These are phyloP conservation scores for Arthrobotrys sinensis DNA, from an alignment of 2,329 filamentous ascomycete genomes.

Conservation along the genomic window DNA sequence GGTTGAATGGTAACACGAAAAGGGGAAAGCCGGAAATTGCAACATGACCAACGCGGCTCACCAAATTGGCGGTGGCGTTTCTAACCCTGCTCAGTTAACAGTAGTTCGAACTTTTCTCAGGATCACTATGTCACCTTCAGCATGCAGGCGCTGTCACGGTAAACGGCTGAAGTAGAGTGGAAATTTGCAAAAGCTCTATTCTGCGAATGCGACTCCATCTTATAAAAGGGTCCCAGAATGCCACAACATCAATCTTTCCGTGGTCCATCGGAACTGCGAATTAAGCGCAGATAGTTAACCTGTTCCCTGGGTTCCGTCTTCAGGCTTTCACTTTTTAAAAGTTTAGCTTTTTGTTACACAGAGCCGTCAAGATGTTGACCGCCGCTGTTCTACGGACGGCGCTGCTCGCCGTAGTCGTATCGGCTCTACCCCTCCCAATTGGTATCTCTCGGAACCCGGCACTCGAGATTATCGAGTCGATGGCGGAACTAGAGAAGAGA, in stretches of 20 bases:
- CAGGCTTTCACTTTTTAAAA: background rate
- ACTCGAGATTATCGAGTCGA: background rate
- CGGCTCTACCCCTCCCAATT: constrained; percentile 28
- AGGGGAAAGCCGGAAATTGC: constrained; percentile 32
- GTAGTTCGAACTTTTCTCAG: constrained; percentile 4
- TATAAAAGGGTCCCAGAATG: constrained; percentile 9
- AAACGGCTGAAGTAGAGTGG: constrained; percentile 6
- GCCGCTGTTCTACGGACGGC: constrained; percentile 21
- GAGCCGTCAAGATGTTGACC: constrained; percentile 26
- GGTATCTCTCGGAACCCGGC: constrained; percentile 30
- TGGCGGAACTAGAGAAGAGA: constrained; percentile 25
- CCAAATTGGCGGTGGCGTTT: constrained; percentile 9
- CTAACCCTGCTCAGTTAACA: constrained; percentile 16
- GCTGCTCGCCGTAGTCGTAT: constrained; percentile 20
- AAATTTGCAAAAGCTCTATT: background rate
- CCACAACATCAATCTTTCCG: background rate
- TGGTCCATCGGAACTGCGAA: constrained; percentile 5
- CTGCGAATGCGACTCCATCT: constrained; percentile 8
- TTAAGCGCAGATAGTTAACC: constrained; percentile 14
- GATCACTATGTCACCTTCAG: constrained; percentile 11
- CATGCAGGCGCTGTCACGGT: constrained; percentile 14
- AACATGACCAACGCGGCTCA: constrained; percentile 34
- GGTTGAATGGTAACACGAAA: background rate
- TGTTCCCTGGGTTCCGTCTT: constrained; percentile 13
- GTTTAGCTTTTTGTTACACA: constrained; percentile 18